Conservation (phyloP, 2,329 filamentous ascomycete genomes). For the Colletotrichum tanaceti region DNA sequence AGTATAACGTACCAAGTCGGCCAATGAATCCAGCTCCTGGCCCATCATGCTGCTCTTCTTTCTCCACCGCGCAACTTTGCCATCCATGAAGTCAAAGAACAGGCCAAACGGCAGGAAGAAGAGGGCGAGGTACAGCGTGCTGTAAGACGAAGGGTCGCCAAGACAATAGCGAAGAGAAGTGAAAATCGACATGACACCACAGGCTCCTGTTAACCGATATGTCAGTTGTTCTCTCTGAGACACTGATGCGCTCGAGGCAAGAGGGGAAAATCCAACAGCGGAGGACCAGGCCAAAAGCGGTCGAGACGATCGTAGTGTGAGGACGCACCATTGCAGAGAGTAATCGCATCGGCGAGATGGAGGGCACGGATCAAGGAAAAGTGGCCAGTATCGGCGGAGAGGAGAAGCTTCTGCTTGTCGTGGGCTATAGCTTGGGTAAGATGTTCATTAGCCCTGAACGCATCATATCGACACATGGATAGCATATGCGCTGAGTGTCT, state of each 20-base stretch:
- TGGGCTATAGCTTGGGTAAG: slow-evolving; percentile 57
- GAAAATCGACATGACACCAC: slow-evolving; percentile 94
- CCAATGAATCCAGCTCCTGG: slow-evolving; percentile 94
- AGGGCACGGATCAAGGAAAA: slow-evolving; percentile 77
- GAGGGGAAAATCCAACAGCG: neutral
- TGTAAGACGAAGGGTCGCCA: slow-evolving; percentile 71
- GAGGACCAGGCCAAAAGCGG: neutral
- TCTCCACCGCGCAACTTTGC: slow-evolving; percentile 94
- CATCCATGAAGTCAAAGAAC: slow-evolving; percentile 99
- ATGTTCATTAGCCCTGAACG: slow-evolving; percentile 4
- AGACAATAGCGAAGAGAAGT: slow-evolving; percentile 94
- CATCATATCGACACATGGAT: neutral
- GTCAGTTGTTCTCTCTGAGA: slow-evolving; percentile 16
- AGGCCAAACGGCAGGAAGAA: slow-evolving; percentile 90
- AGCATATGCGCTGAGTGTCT: slow-evolving; percentile 22
- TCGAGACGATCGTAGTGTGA: slow-evolving; percentile 4
- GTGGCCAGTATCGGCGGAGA: slow-evolving; percentile 77
- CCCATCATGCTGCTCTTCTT: slow-evolving; percentile 98
- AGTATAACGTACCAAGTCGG: slow-evolving; percentile 79
- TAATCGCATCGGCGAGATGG: slow-evolving; percentile 86
- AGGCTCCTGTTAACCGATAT: slow-evolving; percentile 51
- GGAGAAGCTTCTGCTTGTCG: slow-evolving; percentile 81
- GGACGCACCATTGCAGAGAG: slow-evolving; percentile 78
- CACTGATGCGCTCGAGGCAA: neutral
- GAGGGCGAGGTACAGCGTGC: slow-evolving; percentile 84